Evolutionary conservation across 2,329 filamentous ascomycete species (phyloP), one percentile per base, ranked within the genome.

Genomic region (Hymenoscyphus albidus): DNA sequence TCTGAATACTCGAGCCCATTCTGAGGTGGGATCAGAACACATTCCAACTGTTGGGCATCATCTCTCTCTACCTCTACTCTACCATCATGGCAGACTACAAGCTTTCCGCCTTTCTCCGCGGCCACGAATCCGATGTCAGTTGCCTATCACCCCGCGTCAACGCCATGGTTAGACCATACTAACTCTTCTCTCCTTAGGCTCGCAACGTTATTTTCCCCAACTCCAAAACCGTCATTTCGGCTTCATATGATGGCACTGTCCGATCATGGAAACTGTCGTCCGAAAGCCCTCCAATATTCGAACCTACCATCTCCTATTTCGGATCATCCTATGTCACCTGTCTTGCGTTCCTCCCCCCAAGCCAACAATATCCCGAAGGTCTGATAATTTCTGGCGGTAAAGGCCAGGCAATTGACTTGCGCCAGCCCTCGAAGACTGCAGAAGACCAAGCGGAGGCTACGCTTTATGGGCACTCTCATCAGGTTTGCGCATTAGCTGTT

Each of bases 71-170:
- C 18, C 44, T 22, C 18, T 51, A 10, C 39, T 18, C 27, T 13
- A 60, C 13, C 59, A 68, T 70, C 72, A 93, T 94, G 90, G 81
- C 84, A 78, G 89, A 93, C 76, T 98, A 92, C 84, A 97, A 94
- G 84, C 87, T 99, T 74, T 96, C 95, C 67, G 93, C 94, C 71
- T 90, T 92, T 75, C 85, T 99, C 70, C 81, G 88, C 71, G 94
- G 92, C 74, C 95, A 99, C 77, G 90, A 95, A 77, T 90, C 95
- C 77, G 95, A 99, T 86, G 95, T 97, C 83, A 79, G 88, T 14
- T 59, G 22, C 32, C 13, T n/a, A 1, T 13, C 13, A 13, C 51
- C 51, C 51, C 56, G 38, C 48, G 16, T 44, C 58, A 18, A 58
- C 54, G 39, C 62, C 66, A 63, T 18, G 12, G 44, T 67, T 62